These are phyloP conservation scores for Penicillium malachiteum DNA, from an alignment of 495 filamentous ascomycete species.

Conservation along the genomic window DNA sequence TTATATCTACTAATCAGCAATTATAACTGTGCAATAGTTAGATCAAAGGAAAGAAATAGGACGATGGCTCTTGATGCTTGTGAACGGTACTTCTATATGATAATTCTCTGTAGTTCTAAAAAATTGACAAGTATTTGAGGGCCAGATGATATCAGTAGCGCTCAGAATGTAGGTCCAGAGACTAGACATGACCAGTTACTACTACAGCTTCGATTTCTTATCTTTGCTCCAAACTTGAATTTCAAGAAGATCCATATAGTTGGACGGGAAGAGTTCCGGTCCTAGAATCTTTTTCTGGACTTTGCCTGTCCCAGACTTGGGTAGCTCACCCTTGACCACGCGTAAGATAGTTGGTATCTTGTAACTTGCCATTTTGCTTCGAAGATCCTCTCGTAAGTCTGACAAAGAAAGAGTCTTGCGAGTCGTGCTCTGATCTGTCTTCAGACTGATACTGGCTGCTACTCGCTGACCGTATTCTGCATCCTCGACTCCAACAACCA, in stretches of 20 bases:
- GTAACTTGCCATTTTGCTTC: slow-evolving; percentile 39
- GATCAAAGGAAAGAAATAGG: too few species aligned
- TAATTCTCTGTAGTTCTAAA: too few species aligned
- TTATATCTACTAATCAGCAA: too few species aligned
- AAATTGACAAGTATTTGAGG: too few species aligned
- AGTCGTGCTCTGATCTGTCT: slow-evolving; percentile 15
- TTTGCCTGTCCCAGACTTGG: slow-evolving; percentile 48
- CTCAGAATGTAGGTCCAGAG: too few species aligned
- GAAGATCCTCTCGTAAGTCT: slow-evolving; percentile 40
- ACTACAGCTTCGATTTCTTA: slow-evolving; percentile 13
- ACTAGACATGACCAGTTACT: too few species aligned
- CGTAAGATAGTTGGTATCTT: slow-evolving; percentile 50
- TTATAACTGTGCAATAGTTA: too few species aligned
- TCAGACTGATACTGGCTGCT: slow-evolving; percentile 44
- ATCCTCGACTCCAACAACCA: slow-evolving; percentile 42
- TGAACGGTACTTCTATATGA: too few species aligned
- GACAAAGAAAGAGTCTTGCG: slow-evolving; percentile 31
- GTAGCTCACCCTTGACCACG: slow-evolving; percentile 44
- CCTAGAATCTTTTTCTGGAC: slow-evolving; percentile 52
- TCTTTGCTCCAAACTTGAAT: slow-evolving; percentile 43
- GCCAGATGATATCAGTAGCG: too few species aligned
- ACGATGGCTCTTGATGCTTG: too few species aligned
- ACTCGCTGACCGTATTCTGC: slow-evolving; percentile 52
- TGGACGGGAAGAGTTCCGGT: slow-evolving; percentile 41
- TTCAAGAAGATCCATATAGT: slow-evolving; percentile 30